Base-by-base conservation (phyloP, 164 flowering plant genomes). In the Litsea cubeba region DNA sequence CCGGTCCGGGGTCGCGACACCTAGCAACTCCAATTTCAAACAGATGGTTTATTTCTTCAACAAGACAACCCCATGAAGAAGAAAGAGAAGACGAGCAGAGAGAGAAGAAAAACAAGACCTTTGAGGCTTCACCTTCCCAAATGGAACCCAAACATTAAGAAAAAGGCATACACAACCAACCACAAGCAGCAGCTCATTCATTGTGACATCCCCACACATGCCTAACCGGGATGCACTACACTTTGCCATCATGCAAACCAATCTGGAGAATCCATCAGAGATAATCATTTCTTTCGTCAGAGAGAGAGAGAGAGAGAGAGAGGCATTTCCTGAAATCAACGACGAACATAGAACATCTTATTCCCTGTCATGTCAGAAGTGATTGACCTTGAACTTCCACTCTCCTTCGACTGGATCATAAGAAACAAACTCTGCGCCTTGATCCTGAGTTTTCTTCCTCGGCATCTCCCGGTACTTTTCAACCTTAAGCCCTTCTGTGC, bases 351-450 rank as follows among this genome's bases (percentile, higher is more conserved):
- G 60, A 54, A 54, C 60, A 12, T 12, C 20, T 54, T 20, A 54
- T 17, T 54, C 60, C 60, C 60, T n/a, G n/a, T 54, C 60, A 54
- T 12, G 62, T 71, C 94, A 88, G 82, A 95, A 93, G 79, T 93
- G 99, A 50, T 76, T 72, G 70, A 95, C 99, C 85, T 83, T 87
- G 78, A 95, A 93, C 81, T 90, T 92, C 97, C 99, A 95, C 77
- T 92, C 97, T 57, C 99, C 98, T 74, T 89, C 85, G 14, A 85
- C 57, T 0, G 99, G 87, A 62, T 93, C 89, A 71, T 89, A 93
- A 0, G 95, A 88, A 74, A 95, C 84, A 81, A 91, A 95, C 77
- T 89, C 93, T 6, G 99, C 96, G 66, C 93, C 99, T 81, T 95
- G 99, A 11, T 90, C 99, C 81, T 84, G 86, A 2, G 94, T 87